Base-by-base conservation (phyloP, 106 monocot species). In the Amphibolis antarctica region DNA sequence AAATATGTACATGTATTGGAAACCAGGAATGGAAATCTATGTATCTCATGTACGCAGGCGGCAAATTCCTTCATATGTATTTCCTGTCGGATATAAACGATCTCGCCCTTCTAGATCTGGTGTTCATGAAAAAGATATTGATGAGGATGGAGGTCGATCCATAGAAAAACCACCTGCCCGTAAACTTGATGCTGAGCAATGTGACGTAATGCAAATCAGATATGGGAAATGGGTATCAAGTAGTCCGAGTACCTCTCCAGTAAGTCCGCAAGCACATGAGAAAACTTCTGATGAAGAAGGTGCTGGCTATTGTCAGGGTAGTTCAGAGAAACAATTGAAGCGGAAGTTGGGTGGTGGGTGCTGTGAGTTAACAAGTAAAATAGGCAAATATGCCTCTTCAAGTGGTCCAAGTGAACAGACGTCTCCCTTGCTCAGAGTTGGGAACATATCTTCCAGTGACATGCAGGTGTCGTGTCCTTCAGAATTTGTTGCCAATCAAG, bases 11-110 rank as follows among this genome's bases (percentile, higher is more conserved):
- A 75, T 73, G 65, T 87, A 75, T 60, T 87, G 87, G 87, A 92
- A 84, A 66, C 84, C 80, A 4, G 84, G 92, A 11, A 84, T 92
- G 92, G 84, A 87, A 61, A 80, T 92, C 15, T 71, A 61, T 57
- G 83, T 92, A 56, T 81, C 84, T 58, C 92, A 92, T 78, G 92
- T 87, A 53, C 81, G 80, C 12, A 75, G 82, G 60, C 90, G 78
- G 80, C 86, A 87, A 60, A 90, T 96, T 69, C 96, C 96, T 24
- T 66, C 79, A 17, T 96, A 76, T 78, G 86, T 96, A 9, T 85
- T 90, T 69, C 96, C 94, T 10, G 86, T 84, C 64, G 94, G 94
- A 18, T 84, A 82, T 44, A 84, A 72, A 64, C 67, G 81, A 44
- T 66, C 82, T 64, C 70, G 81, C 3, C 66, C 84, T 31, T 64